Evolutionary conservation across 164 flowering plant species (phyloP), one percentile per base, ranked within the genome.

Genomic region (Warburgia ugandensis): DNA sequence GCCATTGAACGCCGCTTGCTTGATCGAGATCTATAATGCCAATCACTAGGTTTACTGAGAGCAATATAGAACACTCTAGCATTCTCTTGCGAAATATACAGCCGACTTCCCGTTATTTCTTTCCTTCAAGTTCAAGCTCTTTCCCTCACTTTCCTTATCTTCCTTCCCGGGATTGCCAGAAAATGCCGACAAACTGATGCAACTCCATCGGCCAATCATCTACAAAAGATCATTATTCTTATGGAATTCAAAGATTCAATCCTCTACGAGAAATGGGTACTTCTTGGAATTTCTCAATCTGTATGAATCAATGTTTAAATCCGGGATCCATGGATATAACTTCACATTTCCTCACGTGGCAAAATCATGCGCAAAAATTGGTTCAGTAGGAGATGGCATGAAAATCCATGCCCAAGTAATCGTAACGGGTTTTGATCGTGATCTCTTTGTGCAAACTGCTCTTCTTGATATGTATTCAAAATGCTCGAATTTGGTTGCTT

Each of bases 381-480:
- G 22, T 42, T 63, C 62, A 6, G 0, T 66, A 0, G 22, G 39
- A 3, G 44, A 57, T 6, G 71, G 60, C 5, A 54, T 12, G 14
- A 54, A 37, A 54, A 56, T 73, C 35, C 77, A 73, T 32, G 42
- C 66, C 46, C 72, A 67, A 37, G 35, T 31, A 1, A 31, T 69
- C 11, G 36, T 35, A 1, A n/a, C 52, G 36, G 77, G 78, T 0
- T 70, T 62, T 31, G 59, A 64, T 28, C 12, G 28, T 0, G 49
- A 73, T 40, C 40, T 62, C 28, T 65, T 64, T 27, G 72, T 68
- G 5, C 72, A 67, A 33, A 70, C 74, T 2, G 63, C 73, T 59
- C 56, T 74, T 32, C 14, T 68, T 3, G 64, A 68, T 16, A 52
- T 61, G 64, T 70, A 68, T 25, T 54, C 66, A 0, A 60, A 60